Base-by-base conservation (phyloP, 306 rosid species). In the Morella rubra region DNA sequence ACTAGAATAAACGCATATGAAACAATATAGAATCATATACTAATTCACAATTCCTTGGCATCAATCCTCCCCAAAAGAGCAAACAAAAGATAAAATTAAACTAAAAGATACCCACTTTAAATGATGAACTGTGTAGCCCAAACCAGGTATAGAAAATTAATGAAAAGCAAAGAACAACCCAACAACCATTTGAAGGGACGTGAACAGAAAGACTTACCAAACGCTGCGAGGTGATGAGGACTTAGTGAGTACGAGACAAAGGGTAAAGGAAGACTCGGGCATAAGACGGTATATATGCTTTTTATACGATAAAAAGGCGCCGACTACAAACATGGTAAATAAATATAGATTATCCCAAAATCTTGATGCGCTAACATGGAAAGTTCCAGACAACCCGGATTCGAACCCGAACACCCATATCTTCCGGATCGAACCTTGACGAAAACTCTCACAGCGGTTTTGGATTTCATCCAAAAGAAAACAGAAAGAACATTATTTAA, bases 371-470 rank as follows among this genome's bases (percentile, higher is more conserved):
- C 24, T 18, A 42, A 65, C 24, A 65, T 8, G 50, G 70, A 41
- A 65, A 65, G 70, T 65, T 27, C 44, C n/a, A 60, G 70, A 65
- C 5, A 16, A 65, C 71, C 71, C 71, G 71, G 46, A 65, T 41
- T 41, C 50, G 22, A 14, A 65, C 49, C 37, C 71, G 42, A 65
- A 65, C 42, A 6, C 50, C 47, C 47, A 40, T 65, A 18, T 65
- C 70, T 65, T 65, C 12, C 49, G 24, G 70, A 65, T 65, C 70
- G 70, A 14, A 65, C 46, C 71, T 65, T 24, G 71, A 65, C 6
- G 19, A 41, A 65, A 65, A 65, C 47, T 49, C 71, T 18, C 71
- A 65, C n/a, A 40, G 24, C 27, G 71, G 42, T 65, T 40, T 65
- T 8, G 22, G 42, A 41, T 15, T 8, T 65, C 45, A 3, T 12